phyloP scores from a whole-genome alignment of 257 asterid genomes.

The Gentiana dahurica region DNA sequence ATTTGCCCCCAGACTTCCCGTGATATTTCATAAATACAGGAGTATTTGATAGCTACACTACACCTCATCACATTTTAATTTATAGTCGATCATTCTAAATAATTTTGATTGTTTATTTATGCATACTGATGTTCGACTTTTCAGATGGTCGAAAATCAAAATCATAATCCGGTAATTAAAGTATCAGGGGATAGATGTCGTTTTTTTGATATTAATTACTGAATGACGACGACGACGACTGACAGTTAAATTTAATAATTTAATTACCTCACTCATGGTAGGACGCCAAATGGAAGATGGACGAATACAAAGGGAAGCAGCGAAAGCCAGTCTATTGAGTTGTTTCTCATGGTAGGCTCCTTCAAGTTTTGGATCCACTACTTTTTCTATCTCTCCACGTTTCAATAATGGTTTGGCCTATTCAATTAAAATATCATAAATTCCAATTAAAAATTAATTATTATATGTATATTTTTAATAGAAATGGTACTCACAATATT shows the following conservation, averaged over 20 bases:
- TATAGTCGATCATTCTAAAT: no score
- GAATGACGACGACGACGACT: neutral
- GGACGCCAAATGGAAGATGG: constrained; percentile 91
- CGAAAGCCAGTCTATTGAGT: constrained; percentile 56
- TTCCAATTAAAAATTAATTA: neutral
- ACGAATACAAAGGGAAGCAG: constrained; percentile 87
- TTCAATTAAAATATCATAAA: neutral
- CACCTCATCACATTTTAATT: no score
- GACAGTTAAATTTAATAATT: neutral
- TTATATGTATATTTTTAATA: neutral
- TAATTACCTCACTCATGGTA: constrained; percentile 71
- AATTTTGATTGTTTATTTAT: no score
- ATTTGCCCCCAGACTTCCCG: no score
- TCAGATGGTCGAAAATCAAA: neutral
- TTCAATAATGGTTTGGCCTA: constrained; percentile 82
- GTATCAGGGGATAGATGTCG: neutral
- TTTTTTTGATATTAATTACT: neutral
- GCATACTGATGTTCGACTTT: no score
- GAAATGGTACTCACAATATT: neutral
- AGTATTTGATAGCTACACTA: no score
- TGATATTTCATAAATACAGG: no score
- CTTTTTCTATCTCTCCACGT: constrained; percentile 48
- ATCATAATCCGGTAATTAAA: neutral
- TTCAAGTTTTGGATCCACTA: constrained; percentile 67
- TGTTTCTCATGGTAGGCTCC: constrained; percentile 42